These are phyloP conservation scores for Aspergillus jensenii DNA, from an alignment of 2,329 filamentous ascomycete species.

Conservation along the genomic window DNA sequence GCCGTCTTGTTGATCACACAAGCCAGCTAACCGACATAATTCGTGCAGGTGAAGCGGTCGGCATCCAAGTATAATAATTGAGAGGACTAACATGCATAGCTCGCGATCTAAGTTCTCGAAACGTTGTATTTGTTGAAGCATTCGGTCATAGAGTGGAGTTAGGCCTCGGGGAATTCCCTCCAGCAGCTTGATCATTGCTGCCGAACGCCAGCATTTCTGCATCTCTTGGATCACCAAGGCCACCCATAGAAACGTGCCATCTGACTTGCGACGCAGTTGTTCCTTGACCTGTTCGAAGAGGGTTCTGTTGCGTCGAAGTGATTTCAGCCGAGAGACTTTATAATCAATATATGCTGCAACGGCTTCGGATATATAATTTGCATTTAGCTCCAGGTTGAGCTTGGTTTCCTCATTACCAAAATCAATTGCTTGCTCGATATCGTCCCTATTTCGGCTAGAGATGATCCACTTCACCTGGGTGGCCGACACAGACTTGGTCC, in stretches of 20 bases:
- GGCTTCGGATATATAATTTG: not conserved
- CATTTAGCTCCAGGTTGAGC: slow-evolving; percentile 7
- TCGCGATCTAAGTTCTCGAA: not conserved
- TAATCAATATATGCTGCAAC: slow-evolving; percentile 3
- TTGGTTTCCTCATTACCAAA: not conserved
- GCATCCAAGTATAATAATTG: not conserved
- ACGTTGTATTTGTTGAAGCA: not conserved
- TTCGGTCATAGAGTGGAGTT: not conserved
- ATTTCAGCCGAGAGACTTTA: not conserved
- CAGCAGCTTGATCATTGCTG: not conserved
- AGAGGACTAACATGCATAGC: not conserved
- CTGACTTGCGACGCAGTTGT: not conserved
- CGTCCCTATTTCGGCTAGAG: not conserved
- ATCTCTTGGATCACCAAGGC: slow-evolving; percentile 3
- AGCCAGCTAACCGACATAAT: slow-evolving; percentile 1
- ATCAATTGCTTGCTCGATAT: not conserved
- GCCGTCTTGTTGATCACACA: not conserved
- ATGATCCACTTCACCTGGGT: not conserved
- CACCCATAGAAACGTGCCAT: slow-evolving; percentile 9
- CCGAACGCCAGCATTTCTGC: not conserved
- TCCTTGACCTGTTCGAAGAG: not conserved
- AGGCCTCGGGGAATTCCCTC: not conserved
- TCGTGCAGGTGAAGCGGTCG: slow-evolving; percentile 1
- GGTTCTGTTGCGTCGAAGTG: not conserved
- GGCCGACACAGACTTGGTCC: not conserved